Conservation (phyloP, 2,329 filamentous ascomycete genomes). For the Penicillium decumbens region DNA sequence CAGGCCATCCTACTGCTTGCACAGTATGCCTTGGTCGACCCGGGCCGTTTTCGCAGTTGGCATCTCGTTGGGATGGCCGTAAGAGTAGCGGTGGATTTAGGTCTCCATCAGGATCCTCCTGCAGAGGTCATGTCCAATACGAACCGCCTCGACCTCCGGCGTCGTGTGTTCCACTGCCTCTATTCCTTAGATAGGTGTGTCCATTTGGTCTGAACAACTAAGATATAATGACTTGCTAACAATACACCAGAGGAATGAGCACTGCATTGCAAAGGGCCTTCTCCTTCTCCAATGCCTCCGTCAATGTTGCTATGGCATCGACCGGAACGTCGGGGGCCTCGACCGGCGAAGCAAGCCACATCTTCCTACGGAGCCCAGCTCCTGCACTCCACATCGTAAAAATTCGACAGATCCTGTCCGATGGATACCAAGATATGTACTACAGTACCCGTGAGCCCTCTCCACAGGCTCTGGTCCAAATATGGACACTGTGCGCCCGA, state of each 20-base stretch:
- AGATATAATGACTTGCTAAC: conserved; percentile 5
- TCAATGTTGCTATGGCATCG: conserved; percentile 71
- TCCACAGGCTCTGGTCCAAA: conserved; percentile 55
- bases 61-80: conserved; percentile 87
- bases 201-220: not conserved
- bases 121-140: conserved; percentile 64
- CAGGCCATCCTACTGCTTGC: conserved; percentile 82
- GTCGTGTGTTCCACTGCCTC: conserved; percentile 83
- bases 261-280: conserved; percentile 84
- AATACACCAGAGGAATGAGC: conserved; percentile 65
- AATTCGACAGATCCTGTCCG: conserved; percentile 78
- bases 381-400: conserved; percentile 74
- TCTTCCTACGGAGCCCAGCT: conserved; percentile 57
- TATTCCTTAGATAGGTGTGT: conserved; percentile 80
- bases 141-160: conserved; percentile 67
- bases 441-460: conserved; percentile 69
- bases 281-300: conserved; percentile 86
- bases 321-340: conserved; percentile 42
- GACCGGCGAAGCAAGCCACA: conserved; percentile 37
- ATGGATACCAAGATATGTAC: conserved; percentile 84
- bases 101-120: conserved; percentile 86
- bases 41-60: conserved; percentile 89
- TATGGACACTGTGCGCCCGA: conserved; percentile 50
- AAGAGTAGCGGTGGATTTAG: conserved; percentile 80
- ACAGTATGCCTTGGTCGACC: conserved; percentile 85